A percentile compares a stretch with the other conserved stretches of the same genome.
These are phyloP conservation scores for Eragrostis tef DNA, from an alignment of 202 grass and related monocot genomes.

Conservation along the genomic window DNA sequence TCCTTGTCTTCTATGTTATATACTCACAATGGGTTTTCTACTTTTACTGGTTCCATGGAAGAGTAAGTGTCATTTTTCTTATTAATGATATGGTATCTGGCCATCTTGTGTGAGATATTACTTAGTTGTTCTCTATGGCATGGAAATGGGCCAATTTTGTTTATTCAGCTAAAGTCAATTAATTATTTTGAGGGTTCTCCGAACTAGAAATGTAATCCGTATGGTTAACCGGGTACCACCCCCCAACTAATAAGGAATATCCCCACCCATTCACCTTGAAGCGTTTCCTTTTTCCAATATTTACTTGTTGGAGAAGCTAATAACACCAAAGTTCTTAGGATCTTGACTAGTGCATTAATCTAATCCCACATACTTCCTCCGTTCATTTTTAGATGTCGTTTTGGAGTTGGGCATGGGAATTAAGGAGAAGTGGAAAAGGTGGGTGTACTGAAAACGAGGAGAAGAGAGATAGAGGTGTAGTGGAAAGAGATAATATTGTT, in stretches of 20 bases:
- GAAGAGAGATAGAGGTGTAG: no score
- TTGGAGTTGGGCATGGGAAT: no score
- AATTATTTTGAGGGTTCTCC: not conserved
- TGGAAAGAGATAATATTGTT: no score
- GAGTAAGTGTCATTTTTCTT: slow-evolving; percentile 65
- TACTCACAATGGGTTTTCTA: slow-evolving; percentile 98
- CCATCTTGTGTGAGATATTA: not conserved
- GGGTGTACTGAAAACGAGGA: no score
- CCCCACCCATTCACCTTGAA: not conserved
- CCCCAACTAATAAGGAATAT: slow-evolving; percentile 13
- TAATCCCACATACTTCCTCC: slow-evolving; percentile 16
- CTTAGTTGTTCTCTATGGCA: not conserved
- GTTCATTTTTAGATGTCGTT: no score
- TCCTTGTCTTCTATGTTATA: slow-evolving; percentile 95
- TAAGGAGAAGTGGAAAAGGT: no score
- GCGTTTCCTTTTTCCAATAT: not conserved
- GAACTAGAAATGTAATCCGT: slow-evolving; percentile 9
- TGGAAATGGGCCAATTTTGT: not conserved
- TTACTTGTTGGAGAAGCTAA: not conserved
- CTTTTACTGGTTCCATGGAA: slow-evolving; percentile 83
- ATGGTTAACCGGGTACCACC: not conserved
- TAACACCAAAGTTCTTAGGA: not conserved
- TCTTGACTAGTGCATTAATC: not conserved
- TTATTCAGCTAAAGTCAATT: not conserved
- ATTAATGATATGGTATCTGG: not conserved